Base-by-base conservation (phyloP, 495 filamentous ascomycete species). In the Aspergillus asperescens region DNA sequence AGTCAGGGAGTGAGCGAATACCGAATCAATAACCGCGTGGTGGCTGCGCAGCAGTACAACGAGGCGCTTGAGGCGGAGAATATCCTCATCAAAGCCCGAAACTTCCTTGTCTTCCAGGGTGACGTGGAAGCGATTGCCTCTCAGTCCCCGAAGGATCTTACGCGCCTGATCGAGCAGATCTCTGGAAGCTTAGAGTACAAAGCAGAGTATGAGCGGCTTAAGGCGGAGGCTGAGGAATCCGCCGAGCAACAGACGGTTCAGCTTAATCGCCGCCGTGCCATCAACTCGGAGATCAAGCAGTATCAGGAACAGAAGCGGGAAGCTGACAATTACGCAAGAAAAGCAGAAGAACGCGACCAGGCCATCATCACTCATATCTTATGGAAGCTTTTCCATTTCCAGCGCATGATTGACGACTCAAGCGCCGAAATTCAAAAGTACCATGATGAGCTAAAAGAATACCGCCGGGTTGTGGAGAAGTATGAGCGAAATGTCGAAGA, bases 111-210 rank as follows among this genome's bases (percentile, higher is more conserved):
- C 23, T 97, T 97, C 69, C 93, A 99, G 68, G 93, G 93, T 46
- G 93, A 99, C 65, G 93, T 99, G 37, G 93, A 99, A 70, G 85
- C 89, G n/a, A 96, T 99, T 57, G 94, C 93, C 5, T 86, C 89
- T 6, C 93, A 97, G 66, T 89, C 88, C 0, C 89, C 93, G 0
- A 88, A 84, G 57, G 93, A 97, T 57, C 80, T 97, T n/a, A 99
- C 93, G 0, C 84, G 88, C 19, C 70, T 97, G 45, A 94, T 99
- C 39, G 93, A 99, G 72, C 93, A 96, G 69, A 97, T 99, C 44
- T 96, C 90, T 1, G 93, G 93, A 40, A 95, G 89, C 70, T 69
- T 96, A 46, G 93, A 99, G 57, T 89, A 92, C 75, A 97, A 96
- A 70, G 84, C 82, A 12, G 93, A 96, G 52, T 99, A 97, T 65